Conservation (phyloP, 2,329 filamentous ascomycete genomes). For the Westerdykella aurantiaca region DNA sequence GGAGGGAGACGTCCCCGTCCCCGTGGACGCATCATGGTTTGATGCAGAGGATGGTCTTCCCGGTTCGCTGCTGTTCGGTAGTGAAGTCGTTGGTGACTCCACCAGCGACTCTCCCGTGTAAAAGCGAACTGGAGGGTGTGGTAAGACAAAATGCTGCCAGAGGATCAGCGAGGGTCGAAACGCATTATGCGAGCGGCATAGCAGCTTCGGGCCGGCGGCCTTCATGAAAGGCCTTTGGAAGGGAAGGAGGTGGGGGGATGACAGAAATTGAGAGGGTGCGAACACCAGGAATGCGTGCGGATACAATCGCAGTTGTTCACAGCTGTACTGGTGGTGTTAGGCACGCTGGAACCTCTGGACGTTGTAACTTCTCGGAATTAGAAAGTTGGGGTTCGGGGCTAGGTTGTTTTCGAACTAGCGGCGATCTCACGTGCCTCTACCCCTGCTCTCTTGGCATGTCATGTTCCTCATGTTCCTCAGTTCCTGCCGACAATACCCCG, state of each 20-base stretch:
- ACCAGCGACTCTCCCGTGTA: background rate
- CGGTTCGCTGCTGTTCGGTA: too few species aligned
- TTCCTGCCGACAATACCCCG: too few species aligned
- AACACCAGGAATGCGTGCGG: background rate
- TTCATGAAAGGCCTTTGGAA: background rate
- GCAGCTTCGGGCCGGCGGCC: slow-evolving; percentile 11
- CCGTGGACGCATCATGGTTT: too few species aligned
- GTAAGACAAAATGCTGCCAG: slow-evolving; percentile 31
- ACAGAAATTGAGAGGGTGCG: background rate
- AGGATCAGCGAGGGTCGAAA: slow-evolving; percentile 27
- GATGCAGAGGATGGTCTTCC: too few species aligned
- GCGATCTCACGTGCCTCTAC: too few species aligned
- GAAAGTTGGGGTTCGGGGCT: too few species aligned
- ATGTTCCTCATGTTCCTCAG: too few species aligned
- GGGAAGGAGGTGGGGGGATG: background rate
- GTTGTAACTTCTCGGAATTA: too few species aligned
- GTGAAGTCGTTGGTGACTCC: too few species aligned
- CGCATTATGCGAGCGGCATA: slow-evolving; percentile 30
- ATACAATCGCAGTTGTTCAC: background rate
- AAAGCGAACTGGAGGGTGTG: slow-evolving; percentile 1
- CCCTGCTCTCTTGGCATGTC: too few species aligned
- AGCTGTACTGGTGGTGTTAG: background rate
- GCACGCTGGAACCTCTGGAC: background rate
- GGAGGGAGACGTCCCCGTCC: too few species aligned
- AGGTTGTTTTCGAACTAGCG: too few species aligned